Evolutionary conservation across 164 flowering plant genomes (phyloP).

Genomic region (Cinnamomum chago): DNA sequence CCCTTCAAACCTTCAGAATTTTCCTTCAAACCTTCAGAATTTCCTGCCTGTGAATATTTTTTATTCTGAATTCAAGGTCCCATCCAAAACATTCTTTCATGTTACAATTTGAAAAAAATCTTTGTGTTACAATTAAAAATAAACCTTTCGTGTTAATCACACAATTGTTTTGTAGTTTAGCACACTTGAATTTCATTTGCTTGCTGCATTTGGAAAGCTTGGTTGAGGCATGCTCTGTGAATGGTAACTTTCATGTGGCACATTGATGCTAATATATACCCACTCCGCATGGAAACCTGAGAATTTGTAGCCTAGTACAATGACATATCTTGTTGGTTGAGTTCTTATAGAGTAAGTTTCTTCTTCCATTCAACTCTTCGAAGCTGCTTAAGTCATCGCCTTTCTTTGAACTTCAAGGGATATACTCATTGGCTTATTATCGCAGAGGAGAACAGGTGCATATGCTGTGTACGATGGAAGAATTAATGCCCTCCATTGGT

Average conservation of each 20-base stretch:
- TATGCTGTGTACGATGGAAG: slow-evolving; percentile 76
- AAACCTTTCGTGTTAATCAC: not conserved
- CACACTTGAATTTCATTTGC: not conserved
- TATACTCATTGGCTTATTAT: slow-evolving; percentile 32
- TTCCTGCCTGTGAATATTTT: not conserved
- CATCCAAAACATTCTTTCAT: too few relatives aligned
- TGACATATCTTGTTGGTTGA: not conserved
- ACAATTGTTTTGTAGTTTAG: not conserved
- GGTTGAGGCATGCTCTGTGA: not conserved
- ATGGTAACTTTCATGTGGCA: not conserved
- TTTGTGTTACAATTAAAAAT: too few relatives aligned
- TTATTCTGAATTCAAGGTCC: too few relatives aligned
- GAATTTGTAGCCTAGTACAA: not conserved
- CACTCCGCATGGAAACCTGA: not conserved
- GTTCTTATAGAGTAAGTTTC: not conserved
- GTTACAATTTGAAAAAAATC: not conserved
- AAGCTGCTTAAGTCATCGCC: slow-evolving; percentile 4
- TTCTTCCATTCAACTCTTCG: not conserved
- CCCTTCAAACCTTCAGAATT: not conserved
- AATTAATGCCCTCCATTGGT: slow-evolving; percentile 91
- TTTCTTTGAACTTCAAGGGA: slow-evolving; percentile 18
- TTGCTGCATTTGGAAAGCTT: not conserved
- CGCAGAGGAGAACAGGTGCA: slow-evolving; percentile 93
- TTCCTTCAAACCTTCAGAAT: not conserved
- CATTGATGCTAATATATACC: not conserved